A percentile compares a stretch with the other conserved stretches of the same genome.
These are phyloP conservation scores for Cladosporium colombiae DNA, from an alignment of 2,329 filamentous ascomycete genomes.

Conservation along the genomic window DNA sequence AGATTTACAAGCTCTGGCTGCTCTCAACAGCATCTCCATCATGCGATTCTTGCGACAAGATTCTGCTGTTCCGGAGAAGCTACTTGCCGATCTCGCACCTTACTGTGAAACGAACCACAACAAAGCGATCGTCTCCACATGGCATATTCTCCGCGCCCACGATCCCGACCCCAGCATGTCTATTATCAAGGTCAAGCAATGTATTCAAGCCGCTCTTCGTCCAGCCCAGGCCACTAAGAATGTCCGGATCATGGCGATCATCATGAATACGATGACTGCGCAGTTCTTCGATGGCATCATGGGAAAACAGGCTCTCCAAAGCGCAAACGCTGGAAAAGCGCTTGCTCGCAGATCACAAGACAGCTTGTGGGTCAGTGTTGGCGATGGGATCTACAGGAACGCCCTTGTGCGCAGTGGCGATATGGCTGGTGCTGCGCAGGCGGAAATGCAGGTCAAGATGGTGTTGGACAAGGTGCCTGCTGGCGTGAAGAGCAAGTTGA, in stretches of 20 bases:
- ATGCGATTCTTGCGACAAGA: slow-evolving; percentile 39
- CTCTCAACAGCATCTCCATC: slow-evolving; percentile 52
- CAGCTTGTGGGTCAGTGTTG: slow-evolving; percentile 58
- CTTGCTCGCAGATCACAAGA: slow-evolving; percentile 55
- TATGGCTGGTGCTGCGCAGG: slow-evolving; percentile 31
- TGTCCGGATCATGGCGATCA: slow-evolving; percentile 77
- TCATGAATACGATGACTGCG: slow-evolving; percentile 80
- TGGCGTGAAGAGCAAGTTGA: slow-evolving; percentile 12
- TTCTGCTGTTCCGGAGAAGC: slow-evolving; percentile 53
- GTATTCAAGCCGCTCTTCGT: slow-evolving; percentile 71
- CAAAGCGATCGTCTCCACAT: slow-evolving; percentile 74
- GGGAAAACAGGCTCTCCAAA: slow-evolving; percentile 59
- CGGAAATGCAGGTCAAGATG: slow-evolving; percentile 27
- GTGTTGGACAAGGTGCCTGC: slow-evolving; percentile 28
- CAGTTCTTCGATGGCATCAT: slow-evolving; percentile 81
- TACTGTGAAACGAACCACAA: slow-evolving; percentile 71
- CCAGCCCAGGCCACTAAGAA: slow-evolving; percentile 71
- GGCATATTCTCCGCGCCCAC: slow-evolving; percentile 69
- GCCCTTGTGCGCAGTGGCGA: slow-evolving; percentile 70
- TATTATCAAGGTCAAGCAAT: slow-evolving; percentile 75
- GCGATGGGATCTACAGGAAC: slow-evolving; percentile 74
- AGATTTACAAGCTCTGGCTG: slow-evolving; percentile 50
- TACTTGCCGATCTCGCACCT: slow-evolving; percentile 67
- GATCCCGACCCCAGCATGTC: slow-evolving; percentile 63
- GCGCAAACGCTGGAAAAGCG: slow-evolving; percentile 51